These are phyloP conservation scores for Zopfia rhizophila DNA, from an alignment of 2,329 filamentous ascomycete species.

Conservation along the genomic window DNA sequence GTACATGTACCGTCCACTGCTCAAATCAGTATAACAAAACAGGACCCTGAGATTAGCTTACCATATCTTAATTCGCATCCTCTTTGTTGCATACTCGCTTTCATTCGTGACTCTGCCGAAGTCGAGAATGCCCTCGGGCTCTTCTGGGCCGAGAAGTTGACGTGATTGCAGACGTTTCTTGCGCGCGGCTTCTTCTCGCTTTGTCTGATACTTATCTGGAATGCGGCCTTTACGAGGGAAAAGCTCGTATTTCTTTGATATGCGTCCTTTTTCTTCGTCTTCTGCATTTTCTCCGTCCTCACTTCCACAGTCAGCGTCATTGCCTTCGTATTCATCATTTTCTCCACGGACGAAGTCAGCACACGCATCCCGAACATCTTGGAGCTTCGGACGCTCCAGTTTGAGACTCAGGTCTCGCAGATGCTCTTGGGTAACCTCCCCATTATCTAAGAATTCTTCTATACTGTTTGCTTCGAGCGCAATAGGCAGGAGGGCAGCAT, in stretches of 20 bases:
- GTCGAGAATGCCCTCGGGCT: constrained; percentile 38
- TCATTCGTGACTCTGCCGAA: constrained; percentile 51
- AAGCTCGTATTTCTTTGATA: constrained; percentile 17
- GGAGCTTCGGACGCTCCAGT: constrained; percentile 59
- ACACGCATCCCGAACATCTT: constrained; percentile 63
- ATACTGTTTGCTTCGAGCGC: constrained; percentile 58
- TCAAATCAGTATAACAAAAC: not conserved
- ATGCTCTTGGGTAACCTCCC: constrained; percentile 55
- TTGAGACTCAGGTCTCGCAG: constrained; percentile 61
- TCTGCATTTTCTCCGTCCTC: constrained; percentile 20
- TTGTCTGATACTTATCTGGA: constrained; percentile 36
- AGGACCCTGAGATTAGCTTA: not conserved
- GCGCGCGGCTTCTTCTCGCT: constrained; percentile 46
- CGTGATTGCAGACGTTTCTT: constrained; percentile 19
- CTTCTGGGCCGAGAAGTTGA: constrained; percentile 11
- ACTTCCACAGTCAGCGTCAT: constrained; percentile 28
- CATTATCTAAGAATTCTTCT: constrained; percentile 57
- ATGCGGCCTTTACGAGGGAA: constrained; percentile 16
- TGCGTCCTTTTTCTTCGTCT: not conserved
- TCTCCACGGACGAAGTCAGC: constrained; percentile 59
- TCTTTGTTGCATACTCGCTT: constrained; percentile 45
- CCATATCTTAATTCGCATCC: constrained; percentile 58
- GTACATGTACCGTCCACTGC: constrained; percentile 60
- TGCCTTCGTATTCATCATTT: constrained; percentile 32
- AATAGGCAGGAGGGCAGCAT: constrained; percentile 57